A percentile compares a stretch with the other conserved stretches of the same genome.
Conservation (phyloP, 495 filamentous ascomycete species). For the Lichina pygmaea region DNA sequence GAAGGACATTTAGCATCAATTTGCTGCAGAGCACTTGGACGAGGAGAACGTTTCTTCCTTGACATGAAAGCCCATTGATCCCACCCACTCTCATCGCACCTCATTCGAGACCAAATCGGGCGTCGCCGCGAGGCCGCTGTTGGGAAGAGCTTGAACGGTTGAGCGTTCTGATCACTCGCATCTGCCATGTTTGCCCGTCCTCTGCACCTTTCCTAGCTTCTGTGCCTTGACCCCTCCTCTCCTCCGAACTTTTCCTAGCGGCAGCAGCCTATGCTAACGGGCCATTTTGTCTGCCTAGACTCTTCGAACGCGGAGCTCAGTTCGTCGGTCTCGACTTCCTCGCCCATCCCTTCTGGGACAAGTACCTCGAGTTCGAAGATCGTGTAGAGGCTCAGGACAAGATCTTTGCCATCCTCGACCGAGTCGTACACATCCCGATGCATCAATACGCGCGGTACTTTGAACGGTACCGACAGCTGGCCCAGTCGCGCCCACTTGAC, state of each 20-base stretch:
- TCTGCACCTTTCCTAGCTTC: conserved; percentile 5
- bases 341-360: conserved; percentile 94
- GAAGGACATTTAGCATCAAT: neutral
- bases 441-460: conserved; percentile 94
- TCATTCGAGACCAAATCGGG: neutral
- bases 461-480: conserved; percentile 62
- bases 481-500: conserved; percentile 38
- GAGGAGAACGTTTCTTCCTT: neutral
- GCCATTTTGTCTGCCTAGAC: conserved; percentile 19
- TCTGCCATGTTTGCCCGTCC: conserved; percentile 13
- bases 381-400: conserved; percentile 62
- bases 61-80: too few relatives aligned
- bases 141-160: too few relatives aligned
- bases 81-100: neutral
- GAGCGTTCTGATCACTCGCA: conserved; percentile 1
- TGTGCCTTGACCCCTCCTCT: conserved; percentile 3
- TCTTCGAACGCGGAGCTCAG: conserved; percentile 76
- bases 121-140: neutral
- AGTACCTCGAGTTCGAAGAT: conserved; percentile 91
- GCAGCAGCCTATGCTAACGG: too few relatives aligned
- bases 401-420: conserved; percentile 62
- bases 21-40: conserved; percentile 6
- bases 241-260: conserved; percentile 2
- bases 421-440: conserved; percentile 81
- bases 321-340: conserved; percentile 82